Evolutionary conservation across 768 basidiomycete species (phyloP).

Genomic region (Steccherinum ochraceum): DNA sequence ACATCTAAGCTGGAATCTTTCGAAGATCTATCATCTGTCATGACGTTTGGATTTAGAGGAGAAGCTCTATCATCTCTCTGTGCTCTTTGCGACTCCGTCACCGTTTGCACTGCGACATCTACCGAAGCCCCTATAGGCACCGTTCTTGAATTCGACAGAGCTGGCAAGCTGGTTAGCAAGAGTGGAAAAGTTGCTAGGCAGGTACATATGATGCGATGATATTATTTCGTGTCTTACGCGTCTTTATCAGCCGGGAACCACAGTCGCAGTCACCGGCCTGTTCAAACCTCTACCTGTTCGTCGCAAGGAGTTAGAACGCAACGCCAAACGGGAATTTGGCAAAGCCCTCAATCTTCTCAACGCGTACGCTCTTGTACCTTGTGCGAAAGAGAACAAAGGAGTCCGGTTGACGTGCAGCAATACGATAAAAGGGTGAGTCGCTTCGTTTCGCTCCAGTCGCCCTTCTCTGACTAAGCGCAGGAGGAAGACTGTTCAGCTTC

Average conservation of each 20-base stretch:
- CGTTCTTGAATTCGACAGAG: constrained; percentile 62
- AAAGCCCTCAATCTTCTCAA: constrained; percentile 79
- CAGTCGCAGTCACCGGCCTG: constrained; percentile 60
- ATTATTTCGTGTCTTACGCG: background rate
- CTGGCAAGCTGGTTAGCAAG: constrained; percentile 51
- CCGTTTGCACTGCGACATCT: constrained; percentile 67
- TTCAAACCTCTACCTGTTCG: constrained; percentile 86
- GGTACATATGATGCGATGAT: constrained; percentile 30
- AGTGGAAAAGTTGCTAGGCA: constrained; percentile 66
- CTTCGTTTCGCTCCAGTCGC: background rate
- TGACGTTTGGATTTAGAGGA: constrained; percentile 91
- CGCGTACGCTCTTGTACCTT: constrained; percentile 87
- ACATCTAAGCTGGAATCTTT: constrained; percentile 87
- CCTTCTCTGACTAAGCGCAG: no score
- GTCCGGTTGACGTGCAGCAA: constrained; percentile 74
- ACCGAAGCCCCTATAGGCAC: constrained; percentile 74
- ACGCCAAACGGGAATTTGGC: constrained; percentile 81
- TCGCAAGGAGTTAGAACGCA: constrained; percentile 84
- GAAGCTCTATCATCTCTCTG: constrained; percentile 95
- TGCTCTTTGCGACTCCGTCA: constrained; percentile 66
- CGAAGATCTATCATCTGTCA: constrained; percentile 62
- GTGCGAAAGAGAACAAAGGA: constrained; percentile 46
- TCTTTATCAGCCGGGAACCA: constrained; percentile 72
- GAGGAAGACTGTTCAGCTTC: constrained; percentile 61
- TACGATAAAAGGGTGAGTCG: constrained; percentile 58